Evolutionary conservation across 805 yeast genomes (phyloP).

Genomic region (Suhomyces sp.): DNA sequence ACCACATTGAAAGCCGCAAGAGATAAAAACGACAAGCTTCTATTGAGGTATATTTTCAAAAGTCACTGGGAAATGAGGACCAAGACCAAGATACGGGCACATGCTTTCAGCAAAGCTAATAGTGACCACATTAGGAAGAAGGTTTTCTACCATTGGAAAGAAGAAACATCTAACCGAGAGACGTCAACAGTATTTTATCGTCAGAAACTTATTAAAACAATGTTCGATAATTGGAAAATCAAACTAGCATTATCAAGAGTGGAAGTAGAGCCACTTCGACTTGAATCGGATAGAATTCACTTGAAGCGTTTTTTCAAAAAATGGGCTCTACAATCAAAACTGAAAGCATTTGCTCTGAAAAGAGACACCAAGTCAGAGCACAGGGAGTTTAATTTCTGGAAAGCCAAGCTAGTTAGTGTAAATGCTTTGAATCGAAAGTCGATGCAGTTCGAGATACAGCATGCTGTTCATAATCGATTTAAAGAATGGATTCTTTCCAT

Average conservation of each 20-base stretch:
- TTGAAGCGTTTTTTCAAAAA: neutral
- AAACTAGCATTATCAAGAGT: neutral
- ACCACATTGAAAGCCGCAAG: constrained; percentile 3
- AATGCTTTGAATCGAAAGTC: too few relatives aligned
- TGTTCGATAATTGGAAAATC: constrained; percentile 18
- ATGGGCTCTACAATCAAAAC: constrained; percentile 1
- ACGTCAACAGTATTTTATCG: constrained; percentile 12
- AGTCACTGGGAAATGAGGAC: constrained; percentile 17
- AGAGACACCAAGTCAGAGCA: neutral
- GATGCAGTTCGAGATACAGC: too few relatives aligned
- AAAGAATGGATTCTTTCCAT: constrained; percentile 8
- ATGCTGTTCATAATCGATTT: too few relatives aligned
- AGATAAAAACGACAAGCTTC: constrained; percentile 4
- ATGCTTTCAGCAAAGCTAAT: constrained; percentile 6
- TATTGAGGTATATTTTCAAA: constrained; percentile 12
- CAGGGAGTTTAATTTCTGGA: neutral
- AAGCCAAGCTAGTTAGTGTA: too few relatives aligned
- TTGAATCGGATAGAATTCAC: too few relatives aligned
- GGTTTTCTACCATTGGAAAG: constrained; percentile 15
- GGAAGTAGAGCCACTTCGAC: too few relatives aligned
- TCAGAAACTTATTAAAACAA: neutral
- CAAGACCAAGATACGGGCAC: neutral
- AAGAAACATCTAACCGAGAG: constrained; percentile 5
- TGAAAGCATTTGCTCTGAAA: neutral
- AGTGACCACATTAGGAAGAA: constrained; percentile 4